These are phyloP conservation scores for Rhytidhysteron rufulum DNA, from an alignment of 2,329 filamentous ascomycete genomes.

Conservation along the genomic window DNA sequence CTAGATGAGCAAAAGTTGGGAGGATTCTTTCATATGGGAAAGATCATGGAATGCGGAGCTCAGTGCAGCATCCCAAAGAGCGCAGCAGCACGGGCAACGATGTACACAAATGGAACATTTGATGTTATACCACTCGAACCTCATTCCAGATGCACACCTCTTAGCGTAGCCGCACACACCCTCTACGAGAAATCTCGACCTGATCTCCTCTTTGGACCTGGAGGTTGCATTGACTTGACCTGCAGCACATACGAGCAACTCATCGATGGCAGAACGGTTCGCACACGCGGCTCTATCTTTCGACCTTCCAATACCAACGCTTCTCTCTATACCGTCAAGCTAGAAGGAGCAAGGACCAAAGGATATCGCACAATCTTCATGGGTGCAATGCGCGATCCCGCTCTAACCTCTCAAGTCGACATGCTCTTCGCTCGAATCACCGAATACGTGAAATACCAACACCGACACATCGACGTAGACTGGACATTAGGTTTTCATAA, in stretches of 20 bases:
- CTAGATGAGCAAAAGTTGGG: conserved; percentile 21
- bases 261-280: conserved; percentile 32
- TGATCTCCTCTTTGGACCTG: conserved; percentile 49
- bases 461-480: conserved; percentile 44
- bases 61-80: conserved; percentile 48
- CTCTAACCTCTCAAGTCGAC: conserved; percentile 42
- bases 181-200: conserved; percentile 55
- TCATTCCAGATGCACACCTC: conserved; percentile 42
- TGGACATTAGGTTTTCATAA: conserved; percentile 39
- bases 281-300: conserved; percentile 38
- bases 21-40: conserved; percentile 50
- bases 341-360: conserved; percentile 43
- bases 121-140: conserved; percentile 44
- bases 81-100: conserved; percentile 38
- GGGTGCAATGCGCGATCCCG: conserved; percentile 44
- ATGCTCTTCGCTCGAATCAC: conserved; percentile 19
- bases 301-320: conserved; percentile 18
- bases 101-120: conserved; percentile 47
- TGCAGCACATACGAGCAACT: conserved; percentile 43
- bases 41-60: conserved; percentile 53
- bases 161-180: conserved; percentile 51
- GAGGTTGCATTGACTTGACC: conserved; percentile 44
- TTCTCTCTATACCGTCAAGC: conserved; percentile 50
- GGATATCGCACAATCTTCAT: conserved; percentile 47
- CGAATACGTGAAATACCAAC: conserved; percentile 5